These are phyloP conservation scores for Cyclospora cayetanensis DNA, from an alignment of 169 alveolate genomes.

Conservation along the genomic window DNA sequence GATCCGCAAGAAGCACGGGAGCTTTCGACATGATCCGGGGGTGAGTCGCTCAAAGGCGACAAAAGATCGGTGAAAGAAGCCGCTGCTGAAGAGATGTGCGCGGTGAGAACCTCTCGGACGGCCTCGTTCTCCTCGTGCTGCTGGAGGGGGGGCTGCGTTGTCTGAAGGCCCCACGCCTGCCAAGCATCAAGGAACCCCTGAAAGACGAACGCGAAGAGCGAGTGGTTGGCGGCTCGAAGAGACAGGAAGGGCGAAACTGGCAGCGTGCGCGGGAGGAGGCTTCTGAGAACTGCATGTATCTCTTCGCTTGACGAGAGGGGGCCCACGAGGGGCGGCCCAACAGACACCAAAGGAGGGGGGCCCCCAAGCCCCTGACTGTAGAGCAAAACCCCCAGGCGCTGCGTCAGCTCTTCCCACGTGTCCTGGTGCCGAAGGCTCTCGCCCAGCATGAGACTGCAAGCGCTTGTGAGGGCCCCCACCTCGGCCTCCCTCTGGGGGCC, in stretches of 20 bases:
- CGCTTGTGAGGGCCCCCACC: background rate
- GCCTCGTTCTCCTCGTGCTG: conserved; percentile 21
- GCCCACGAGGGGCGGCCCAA: background rate
- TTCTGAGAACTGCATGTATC: background rate
- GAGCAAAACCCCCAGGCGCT: background rate
- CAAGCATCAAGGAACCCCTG: background rate
- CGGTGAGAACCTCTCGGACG: background rate
- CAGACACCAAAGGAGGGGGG: background rate
- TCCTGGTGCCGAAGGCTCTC: background rate
- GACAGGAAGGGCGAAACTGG: conserved; percentile 19
- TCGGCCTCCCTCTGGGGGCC: background rate
- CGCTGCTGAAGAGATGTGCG: background rate
- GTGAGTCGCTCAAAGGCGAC: background rate
- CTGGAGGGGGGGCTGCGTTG: background rate
- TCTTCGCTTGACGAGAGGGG: background rate
- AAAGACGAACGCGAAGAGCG: background rate
- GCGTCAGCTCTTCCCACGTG: background rate
- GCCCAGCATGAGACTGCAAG: conserved; percentile 26
- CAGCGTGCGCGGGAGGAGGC: background rate
- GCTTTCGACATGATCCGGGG: background rate
- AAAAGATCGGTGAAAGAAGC: background rate
- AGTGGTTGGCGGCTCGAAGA: background rate
- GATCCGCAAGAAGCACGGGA: background rate
- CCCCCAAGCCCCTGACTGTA: background rate
- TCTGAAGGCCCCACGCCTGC: conserved; percentile 13